Evolutionary conservation across 805 yeast genomes (phyloP), one percentile per base, ranked within the genome.

Genomic region (Cyberlindnera samutprakarnensis): DNA sequence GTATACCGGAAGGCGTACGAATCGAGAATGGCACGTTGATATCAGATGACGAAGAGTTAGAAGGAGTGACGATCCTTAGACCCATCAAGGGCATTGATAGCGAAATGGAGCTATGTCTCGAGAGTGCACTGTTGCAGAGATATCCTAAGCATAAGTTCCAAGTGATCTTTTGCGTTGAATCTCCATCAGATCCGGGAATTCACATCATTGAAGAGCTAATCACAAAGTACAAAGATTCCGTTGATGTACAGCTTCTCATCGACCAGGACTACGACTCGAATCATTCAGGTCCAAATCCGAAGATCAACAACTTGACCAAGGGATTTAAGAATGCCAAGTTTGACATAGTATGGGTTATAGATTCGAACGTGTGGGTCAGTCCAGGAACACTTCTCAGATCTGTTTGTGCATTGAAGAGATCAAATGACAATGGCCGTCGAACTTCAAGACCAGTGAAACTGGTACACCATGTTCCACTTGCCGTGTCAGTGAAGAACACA

Each of bases 41-140:
- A 2, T 12, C 24, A 1, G 43, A 42, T 4, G 42, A 41, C 4
- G 65, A 65, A 1, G 61, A 65, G 5, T 18, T 72, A 2, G 75
- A 72, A 36, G 78, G 83, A 7, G 95, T 86, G 14, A 72, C 92
- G 1, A 82, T 87, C 17, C 51, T 86, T 22, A 59, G 95, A 19
- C 96, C 96, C 0, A 63, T 86, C 37, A 84, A 84, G 49, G 95
- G 95, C 13, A 59, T 84, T 13, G 96, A 86, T 53, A 72, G 87
- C 2, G 88, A 79, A 42, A 65, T 85, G 56, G 70, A 65, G 23
- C 54, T 68, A 9, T 85, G 95, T 49, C 57, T 87, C 23, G 73
- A 72, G 35, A 70, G 82, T 18, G 72, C 86, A 5, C 72, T 85
- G 36, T 54, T 61, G 26, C 95, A 86, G 51, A 63, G 69, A 14